These are phyloP conservation scores for Selaginella moellendorffii DNA, from an alignment of 75 land plant species.

Conservation along the genomic window DNA sequence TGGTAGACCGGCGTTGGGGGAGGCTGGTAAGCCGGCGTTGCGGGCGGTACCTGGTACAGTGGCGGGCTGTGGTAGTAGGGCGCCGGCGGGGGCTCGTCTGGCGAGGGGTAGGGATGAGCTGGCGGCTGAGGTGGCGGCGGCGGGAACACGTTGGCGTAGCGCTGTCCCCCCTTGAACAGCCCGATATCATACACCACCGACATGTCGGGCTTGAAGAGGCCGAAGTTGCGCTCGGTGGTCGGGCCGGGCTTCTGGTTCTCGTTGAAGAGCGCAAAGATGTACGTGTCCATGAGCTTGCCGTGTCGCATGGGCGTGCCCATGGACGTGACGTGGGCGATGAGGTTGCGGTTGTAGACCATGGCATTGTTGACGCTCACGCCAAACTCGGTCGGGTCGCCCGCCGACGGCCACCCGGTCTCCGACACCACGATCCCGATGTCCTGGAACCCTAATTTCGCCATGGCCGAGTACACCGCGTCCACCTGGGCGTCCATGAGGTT, in stretches of 20 bases:
- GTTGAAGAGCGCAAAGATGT: constrained; percentile 29
- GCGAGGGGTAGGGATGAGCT: background rate
- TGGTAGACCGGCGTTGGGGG: background rate
- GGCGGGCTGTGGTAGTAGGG: background rate
- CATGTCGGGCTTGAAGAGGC: constrained; percentile 49
- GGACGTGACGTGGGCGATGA: background rate
- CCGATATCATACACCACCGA: constrained; percentile 54
- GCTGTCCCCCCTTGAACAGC: background rate
- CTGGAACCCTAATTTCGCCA: background rate
- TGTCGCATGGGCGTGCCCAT: constrained; percentile 25
- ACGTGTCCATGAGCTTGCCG: constrained; percentile 15
- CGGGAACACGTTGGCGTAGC: background rate
- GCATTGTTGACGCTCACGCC: background rate
- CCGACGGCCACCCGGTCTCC: constrained; percentile 2
- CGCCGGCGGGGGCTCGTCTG: background rate
- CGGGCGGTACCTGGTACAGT: background rate
- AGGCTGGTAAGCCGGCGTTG: background rate
- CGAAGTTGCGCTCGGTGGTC: constrained; percentile 29
- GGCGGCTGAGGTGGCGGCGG: constrained; percentile 1
- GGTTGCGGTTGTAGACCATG: background rate
- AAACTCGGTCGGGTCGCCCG: background rate
- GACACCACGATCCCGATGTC: background rate
- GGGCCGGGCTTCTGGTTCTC: constrained; percentile 26
- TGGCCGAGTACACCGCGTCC: background rate
- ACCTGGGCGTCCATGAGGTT: background rate